Evolutionary conservation across 2,329 filamentous ascomycete species (phyloP).

Genomic region (Curvularia eragrostidis): DNA sequence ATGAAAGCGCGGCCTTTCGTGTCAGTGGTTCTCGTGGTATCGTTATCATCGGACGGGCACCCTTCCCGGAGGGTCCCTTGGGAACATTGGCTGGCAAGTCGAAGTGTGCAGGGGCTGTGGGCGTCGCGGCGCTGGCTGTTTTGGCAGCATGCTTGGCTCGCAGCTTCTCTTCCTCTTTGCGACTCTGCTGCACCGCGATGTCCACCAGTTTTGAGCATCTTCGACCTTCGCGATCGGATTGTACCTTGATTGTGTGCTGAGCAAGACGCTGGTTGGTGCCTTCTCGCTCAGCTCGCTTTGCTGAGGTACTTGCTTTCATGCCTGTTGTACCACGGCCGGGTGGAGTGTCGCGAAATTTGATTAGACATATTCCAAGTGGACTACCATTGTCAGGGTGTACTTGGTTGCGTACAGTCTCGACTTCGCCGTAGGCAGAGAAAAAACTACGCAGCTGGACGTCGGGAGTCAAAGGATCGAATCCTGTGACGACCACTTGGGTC

Average conservation of each 20-base stretch:
- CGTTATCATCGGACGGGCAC: slow-evolving; percentile 46
- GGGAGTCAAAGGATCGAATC: slow-evolving; percentile 89
- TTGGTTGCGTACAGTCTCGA: slow-evolving; percentile 89
- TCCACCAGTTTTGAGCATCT: slow-evolving; percentile 82
- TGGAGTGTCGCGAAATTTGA: slow-evolving; percentile 80
- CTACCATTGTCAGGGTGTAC: slow-evolving; percentile 94
- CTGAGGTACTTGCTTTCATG: slow-evolving; percentile 77
- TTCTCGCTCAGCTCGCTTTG: slow-evolving; percentile 77
- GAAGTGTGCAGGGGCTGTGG: slow-evolving; percentile 34
- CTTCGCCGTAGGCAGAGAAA: slow-evolving; percentile 83
- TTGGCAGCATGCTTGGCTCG: slow-evolving; percentile 43
- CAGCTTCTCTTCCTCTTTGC: slow-evolving; percentile 63
- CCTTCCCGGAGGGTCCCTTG: slow-evolving; percentile 75
- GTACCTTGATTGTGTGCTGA: slow-evolving; percentile 76
- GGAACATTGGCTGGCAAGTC: slow-evolving; percentile 84
- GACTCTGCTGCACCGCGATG: slow-evolving; percentile 72
- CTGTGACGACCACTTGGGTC: slow-evolving; percentile 89
- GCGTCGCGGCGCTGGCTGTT: slow-evolving; percentile 28
- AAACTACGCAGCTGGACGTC: slow-evolving; percentile 78
- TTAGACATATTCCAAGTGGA: slow-evolving; percentile 90
- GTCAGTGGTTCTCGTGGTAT: slow-evolving; percentile 50
- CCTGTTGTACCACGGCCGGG: slow-evolving; percentile 58
- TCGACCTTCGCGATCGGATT: slow-evolving; percentile 86
- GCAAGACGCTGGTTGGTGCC: slow-evolving; percentile 84
- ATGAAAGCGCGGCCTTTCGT: slow-evolving; percentile 55